phyloP scores from a whole-genome alignment of 164 flowering plant genomes.

The Nymphaea colorata region DNA sequence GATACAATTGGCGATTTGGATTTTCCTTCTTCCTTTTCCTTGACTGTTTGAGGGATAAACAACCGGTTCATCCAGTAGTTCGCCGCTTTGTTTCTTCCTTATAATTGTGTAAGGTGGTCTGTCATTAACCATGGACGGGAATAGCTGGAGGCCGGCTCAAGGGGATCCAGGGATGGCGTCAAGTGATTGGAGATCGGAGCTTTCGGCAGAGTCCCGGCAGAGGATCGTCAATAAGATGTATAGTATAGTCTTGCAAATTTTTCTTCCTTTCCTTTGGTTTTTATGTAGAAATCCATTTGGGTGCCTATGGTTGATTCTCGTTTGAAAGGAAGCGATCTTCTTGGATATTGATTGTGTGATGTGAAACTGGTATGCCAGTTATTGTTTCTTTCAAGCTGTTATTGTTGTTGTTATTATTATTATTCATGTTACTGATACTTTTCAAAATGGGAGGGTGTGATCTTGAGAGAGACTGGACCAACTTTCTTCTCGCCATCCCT shows the following conservation, averaged over 20 bases:
- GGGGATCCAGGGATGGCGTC: slow-evolving; percentile 1
- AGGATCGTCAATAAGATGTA: slow-evolving; percentile 18
- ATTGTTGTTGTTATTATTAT: neutral
- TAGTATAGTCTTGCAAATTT: neutral
- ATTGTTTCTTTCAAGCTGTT: neutral
- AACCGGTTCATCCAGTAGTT: neutral
- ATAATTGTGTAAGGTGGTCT: neutral
- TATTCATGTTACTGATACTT: too few relatives aligned
- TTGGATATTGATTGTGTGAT: too few relatives aligned
- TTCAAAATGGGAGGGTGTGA: too few relatives aligned
- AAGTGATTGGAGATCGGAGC: slow-evolving; percentile 8
- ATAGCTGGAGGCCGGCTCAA: slow-evolving; percentile 12
- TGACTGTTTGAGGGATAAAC: neutral
- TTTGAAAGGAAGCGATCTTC: too few relatives aligned
- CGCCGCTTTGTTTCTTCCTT: neutral
- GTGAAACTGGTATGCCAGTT: too few relatives aligned
- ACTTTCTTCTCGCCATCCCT: too few relatives aligned
- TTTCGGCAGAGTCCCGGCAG: slow-evolving; percentile 6
- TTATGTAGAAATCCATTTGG: neutral
- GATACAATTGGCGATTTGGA: neutral
- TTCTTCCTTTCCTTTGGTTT: neutral
- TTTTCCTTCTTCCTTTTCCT: too few relatives aligned
- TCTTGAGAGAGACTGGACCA: too few relatives aligned
- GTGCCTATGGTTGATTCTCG: neutral
- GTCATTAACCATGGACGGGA: slow-evolving; percentile 2